These are phyloP conservation scores for Leccinum subfulvum DNA, from an alignment of 1,284 basidiomycete genomes.

Conservation along the genomic window DNA sequence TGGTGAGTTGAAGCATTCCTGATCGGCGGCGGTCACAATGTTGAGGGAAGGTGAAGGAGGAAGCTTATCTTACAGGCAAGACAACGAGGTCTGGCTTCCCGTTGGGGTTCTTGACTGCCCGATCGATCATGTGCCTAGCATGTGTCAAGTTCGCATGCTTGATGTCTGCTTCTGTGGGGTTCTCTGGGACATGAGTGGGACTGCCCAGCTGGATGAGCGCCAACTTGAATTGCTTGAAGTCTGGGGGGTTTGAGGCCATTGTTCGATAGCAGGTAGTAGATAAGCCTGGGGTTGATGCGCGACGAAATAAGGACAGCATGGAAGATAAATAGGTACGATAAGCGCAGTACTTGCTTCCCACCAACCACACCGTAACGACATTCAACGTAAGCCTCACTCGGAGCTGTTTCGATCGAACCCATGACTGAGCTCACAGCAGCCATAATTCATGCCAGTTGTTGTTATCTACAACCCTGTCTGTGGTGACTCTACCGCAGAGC, in stretches of 20 bases:
- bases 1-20: constrained; percentile 99
- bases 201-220: constrained; percentile 85
- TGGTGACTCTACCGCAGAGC: constrained; percentile 41
- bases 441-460: constrained; percentile 39
- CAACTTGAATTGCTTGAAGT: constrained; percentile 74
- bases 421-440: constrained; percentile 1
- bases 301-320: constrained; percentile 22
- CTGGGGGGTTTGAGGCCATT: constrained; percentile 35
- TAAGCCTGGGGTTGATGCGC: constrained; percentile 3
- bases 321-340: constrained; percentile 3
- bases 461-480: constrained; percentile 53
- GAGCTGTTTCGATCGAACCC: not conserved
- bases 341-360: not conserved
- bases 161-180: constrained; percentile 18
- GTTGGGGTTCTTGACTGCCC: constrained; percentile 55
- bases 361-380: not conserved
- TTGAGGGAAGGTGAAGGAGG: not conserved
- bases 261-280: constrained; percentile 6
- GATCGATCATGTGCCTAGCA: constrained; percentile 75
- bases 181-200: constrained; percentile 48
- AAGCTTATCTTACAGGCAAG: constrained; percentile 66
- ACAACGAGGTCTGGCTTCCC: constrained; percentile 80
- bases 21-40: constrained; percentile 5
- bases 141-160: constrained; percentile 78
- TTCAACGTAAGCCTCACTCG: constrained; percentile 11